Base-by-base conservation (phyloP, 1,284 basidiomycete genomes). In the Apiotrichum akiyoshidainum region DNA sequence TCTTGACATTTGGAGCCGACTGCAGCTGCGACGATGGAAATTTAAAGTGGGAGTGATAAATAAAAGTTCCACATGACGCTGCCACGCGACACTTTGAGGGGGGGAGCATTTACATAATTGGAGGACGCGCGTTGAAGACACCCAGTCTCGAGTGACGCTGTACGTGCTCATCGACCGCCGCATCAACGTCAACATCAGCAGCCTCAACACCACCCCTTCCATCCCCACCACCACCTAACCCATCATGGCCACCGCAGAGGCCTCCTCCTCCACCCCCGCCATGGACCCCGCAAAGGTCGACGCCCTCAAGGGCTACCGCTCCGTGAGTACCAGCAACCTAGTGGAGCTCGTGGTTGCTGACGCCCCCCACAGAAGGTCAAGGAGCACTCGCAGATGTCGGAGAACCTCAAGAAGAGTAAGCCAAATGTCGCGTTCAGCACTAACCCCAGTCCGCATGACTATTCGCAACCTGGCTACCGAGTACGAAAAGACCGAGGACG, bases 401-500 rank as follows among this genome's bases (percentile, higher is more conserved):
- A 91, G 71, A 88, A 82, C 71, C 81, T 96, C 65, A 95, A 94
- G 84, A 90, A 86, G 67, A 81, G 92, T 94, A 67, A 69, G 89
- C 80, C n/a, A n/a, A n/a, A n/a, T n/a, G n/a, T n/a, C n/a, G n/a
- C n/a, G n/a, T n/a, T 13, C 19, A 16, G 19, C 17, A 40, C 51
- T 59, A 33, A 46, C 44, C 5, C 1, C 60, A 78, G 77, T 76
- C 57, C 75, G 77, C 44, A 39, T 78, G 58, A 72, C 73, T 17
- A 80, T 96, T 64, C 92, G 91, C 72, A 87, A 92, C 59, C 80
- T 99, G 14, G 88, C 94, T 74, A 87, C 87, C 69, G 88, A 89
- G 58, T 99, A 87, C 72, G 90, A 88, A 70, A 95, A 96, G 84
- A 96, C 93, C 0, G 96, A 99, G 78, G 93, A 99, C 46, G 95